Conservation (phyloP, 2,329 filamentous ascomycete genomes). For the Parastagonospora avenae region DNA sequence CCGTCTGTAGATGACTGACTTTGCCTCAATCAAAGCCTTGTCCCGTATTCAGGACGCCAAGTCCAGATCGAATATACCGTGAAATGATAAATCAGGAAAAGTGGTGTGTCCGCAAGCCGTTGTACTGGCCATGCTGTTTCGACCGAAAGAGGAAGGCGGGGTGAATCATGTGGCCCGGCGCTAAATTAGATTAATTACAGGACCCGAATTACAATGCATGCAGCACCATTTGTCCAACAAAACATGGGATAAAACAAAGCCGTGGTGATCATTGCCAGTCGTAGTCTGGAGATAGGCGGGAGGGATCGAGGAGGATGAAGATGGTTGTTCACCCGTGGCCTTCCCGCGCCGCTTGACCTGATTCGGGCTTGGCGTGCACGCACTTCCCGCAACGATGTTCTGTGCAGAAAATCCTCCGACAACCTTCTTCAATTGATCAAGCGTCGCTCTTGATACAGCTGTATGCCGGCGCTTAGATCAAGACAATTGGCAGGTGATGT, state of each 20-base stretch:
- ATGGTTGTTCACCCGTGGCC: conserved; percentile 7
- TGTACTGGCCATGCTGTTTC: conserved; percentile 5
- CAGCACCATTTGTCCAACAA: conserved; percentile 10
- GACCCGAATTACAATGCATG: conserved; percentile 6
- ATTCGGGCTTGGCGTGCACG: conserved; percentile 8
- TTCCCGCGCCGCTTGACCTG: conserved; percentile 3
- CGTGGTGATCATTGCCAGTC: neutral
- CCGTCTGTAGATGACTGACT: neutral
- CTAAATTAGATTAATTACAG: conserved; percentile 17
- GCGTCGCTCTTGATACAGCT: neutral
- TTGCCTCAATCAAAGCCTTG: neutral
- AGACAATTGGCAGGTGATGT: neutral
- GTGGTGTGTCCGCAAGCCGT: neutral
- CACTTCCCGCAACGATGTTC: conserved; percentile 2
- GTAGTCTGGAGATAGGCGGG: neutral
- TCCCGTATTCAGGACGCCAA: no score
- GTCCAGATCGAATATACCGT: no score
- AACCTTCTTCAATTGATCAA: conserved; percentile 23
- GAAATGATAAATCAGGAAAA: neutral
- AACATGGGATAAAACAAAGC: conserved; percentile 13
- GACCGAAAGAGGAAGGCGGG: conserved; percentile 13
- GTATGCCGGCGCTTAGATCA: neutral
- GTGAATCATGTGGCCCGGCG: conserved; percentile 21
- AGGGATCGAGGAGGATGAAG: neutral
- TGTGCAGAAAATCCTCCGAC: conserved; percentile 5